Conservation (phyloP, 2,329 filamentous ascomycete species). For the Acrodontium crateriforme region DNA sequence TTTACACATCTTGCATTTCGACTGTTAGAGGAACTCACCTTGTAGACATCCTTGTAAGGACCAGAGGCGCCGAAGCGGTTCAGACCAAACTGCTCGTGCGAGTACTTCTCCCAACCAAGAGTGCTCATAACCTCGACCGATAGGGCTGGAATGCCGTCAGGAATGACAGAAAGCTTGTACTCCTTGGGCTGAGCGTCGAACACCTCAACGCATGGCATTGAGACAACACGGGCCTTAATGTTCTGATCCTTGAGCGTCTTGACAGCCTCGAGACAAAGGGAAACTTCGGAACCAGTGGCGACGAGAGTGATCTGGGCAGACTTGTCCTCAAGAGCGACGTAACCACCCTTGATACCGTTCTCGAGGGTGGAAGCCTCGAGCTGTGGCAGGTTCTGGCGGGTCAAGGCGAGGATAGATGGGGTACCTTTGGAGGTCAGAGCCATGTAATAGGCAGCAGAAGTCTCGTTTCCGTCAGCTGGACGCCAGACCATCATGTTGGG, state of each 20-base stretch:
- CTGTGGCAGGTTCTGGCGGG: constrained; percentile 95
- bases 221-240: constrained; percentile 80
- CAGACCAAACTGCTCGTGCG: constrained; percentile 97
- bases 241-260: constrained; percentile 84
- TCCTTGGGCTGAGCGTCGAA: constrained; percentile 91
- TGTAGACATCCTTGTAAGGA: constrained; percentile 96
- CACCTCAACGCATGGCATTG: constrained; percentile 91
- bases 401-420: constrained; percentile 84
- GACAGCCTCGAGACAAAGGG: constrained; percentile 81
- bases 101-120: constrained; percentile 97
- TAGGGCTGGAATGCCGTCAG: constrained; percentile 83
- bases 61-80: constrained; percentile 98
- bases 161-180: constrained; percentile 84
- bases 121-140: constrained; percentile 96
- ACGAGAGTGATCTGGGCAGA: constrained; percentile 78
- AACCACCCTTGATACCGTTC: constrained; percentile 86
- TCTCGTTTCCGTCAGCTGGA: constrained; percentile 96
- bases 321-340: constrained; percentile 74
- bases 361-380: constrained; percentile 88
- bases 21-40: constrained; percentile 37
- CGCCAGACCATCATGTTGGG: constrained; percentile 99
- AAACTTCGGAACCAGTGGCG: constrained; percentile 91
- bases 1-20: constrained; percentile 2
- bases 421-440: constrained; percentile 81
- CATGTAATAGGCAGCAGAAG: constrained; percentile 92